Conservation (phyloP, 2,329 filamentous ascomycete genomes). For the Zymoseptoria ardabiliae region DNA sequence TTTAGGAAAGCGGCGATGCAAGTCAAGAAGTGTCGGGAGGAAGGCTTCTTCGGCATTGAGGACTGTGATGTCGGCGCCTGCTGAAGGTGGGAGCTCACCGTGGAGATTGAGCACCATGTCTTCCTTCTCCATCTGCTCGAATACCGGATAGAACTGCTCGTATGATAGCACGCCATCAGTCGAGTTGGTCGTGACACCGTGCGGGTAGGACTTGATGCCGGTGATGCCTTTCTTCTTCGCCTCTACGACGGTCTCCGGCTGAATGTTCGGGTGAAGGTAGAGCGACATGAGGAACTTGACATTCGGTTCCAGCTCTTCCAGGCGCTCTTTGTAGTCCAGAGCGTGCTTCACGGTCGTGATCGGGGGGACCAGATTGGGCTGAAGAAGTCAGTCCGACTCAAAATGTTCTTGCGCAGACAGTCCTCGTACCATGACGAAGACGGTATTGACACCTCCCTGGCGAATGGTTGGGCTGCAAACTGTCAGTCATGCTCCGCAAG, state of each 20-base stretch:
- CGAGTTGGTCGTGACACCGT: slow-evolving; percentile 53
- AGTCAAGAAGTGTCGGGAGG: slow-evolving; percentile 66
- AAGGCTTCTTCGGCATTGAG: slow-evolving; percentile 70
- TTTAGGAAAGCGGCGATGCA: slow-evolving; percentile 68
- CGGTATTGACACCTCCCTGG: slow-evolving; percentile 45
- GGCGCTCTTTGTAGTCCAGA: slow-evolving; percentile 38
- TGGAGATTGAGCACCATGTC: slow-evolving; percentile 52
- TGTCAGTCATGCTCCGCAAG: slow-evolving; percentile 4
- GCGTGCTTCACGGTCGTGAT: slow-evolving; percentile 43
- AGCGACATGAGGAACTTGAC: slow-evolving; percentile 47
- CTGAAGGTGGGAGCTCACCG: slow-evolving; percentile 65
- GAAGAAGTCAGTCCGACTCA: neutral
- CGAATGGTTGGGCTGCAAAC: slow-evolving; percentile 40
- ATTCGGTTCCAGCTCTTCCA: slow-evolving; percentile 40
- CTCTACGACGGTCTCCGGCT: slow-evolving; percentile 54
- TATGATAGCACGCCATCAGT: slow-evolving; percentile 62
- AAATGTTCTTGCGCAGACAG: neutral
- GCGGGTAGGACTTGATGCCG: slow-evolving; percentile 64
- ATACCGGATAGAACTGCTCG: slow-evolving; percentile 67
- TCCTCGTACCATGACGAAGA: slow-evolving; percentile 45
- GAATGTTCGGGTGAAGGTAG: slow-evolving; percentile 44
- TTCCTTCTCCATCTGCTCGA: slow-evolving; percentile 80
- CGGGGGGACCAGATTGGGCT: slow-evolving; percentile 46
- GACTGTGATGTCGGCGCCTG: slow-evolving; percentile 32
- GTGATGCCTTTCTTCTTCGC: slow-evolving; percentile 65